These are phyloP conservation scores for Remersonia thermophila DNA, from an alignment of 2,329 filamentous ascomycete genomes.

Conservation along the genomic window DNA sequence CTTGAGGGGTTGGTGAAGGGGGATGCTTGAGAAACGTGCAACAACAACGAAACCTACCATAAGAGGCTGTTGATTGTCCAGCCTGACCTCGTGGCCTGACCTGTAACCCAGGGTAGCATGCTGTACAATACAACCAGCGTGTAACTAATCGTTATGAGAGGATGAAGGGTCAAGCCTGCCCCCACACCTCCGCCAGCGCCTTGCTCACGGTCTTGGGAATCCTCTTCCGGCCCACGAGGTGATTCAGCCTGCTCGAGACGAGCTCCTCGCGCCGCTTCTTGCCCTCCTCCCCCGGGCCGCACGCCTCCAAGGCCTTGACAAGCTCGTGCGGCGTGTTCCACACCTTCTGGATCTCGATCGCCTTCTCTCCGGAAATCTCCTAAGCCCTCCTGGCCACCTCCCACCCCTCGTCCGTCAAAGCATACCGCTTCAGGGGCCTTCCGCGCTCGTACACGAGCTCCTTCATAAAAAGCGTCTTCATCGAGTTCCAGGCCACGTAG, in stretches of 20 bases:
- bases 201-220: constrained; percentile 52
- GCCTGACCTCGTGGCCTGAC: too few relatives aligned
- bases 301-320: constrained; percentile 53
- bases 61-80: background rate
- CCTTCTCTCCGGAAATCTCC: constrained; percentile 53
- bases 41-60: too few relatives aligned
- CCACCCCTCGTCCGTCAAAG: constrained; percentile 66
- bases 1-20: constrained; percentile 53
- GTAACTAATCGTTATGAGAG: too few relatives aligned
- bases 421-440: constrained; percentile 54
- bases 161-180: constrained; percentile 32
- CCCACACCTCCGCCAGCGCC: constrained; percentile 64
- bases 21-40: constrained; percentile 36
- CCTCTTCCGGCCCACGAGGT: constrained; percentile 55
- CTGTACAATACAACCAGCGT: too few relatives aligned
- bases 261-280: constrained; percentile 48
- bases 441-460: constrained; percentile 63
- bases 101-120: too few relatives aligned
- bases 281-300: constrained; percentile 35
- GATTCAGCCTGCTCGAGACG: constrained; percentile 43
- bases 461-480: constrained; percentile 62
- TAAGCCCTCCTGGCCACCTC: constrained; percentile 57
- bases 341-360: constrained; percentile 64
- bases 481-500: constrained; percentile 74
- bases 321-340: constrained; percentile 66